Evolutionary conservation across 1,284 basidiomycete species (phyloP).

Genomic region (Laetiporus sulphureus): DNA sequence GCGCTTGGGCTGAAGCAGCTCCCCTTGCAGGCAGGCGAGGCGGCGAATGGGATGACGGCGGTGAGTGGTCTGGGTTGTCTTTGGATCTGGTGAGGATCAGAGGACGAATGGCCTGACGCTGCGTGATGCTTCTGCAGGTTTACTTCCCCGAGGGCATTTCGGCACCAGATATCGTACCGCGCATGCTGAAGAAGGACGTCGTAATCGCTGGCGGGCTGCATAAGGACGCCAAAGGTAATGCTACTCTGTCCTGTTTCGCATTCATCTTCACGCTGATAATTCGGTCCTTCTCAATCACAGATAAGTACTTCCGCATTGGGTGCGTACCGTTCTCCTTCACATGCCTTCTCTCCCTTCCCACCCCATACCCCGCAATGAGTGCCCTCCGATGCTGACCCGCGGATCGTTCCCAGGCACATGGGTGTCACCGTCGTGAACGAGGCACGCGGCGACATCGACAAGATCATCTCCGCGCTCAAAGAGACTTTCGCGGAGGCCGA

Average conservation of each 20-base stretch:
- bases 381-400: background rate
- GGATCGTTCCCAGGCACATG: conserved; percentile 64
- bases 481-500: conserved; percentile 51
- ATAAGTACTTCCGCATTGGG: conserved; percentile 80
- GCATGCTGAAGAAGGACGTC: conserved; percentile 63
- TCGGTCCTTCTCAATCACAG: too few relatives aligned
- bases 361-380: too few relatives aligned
- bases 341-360: background rate
- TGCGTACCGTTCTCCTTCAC: conserved; percentile 20
- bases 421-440: conserved; percentile 75
- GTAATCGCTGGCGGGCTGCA: conserved; percentile 90
- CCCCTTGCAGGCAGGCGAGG: conserved; percentile 50
- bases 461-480: conserved; percentile 62
- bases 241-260: too few relatives aligned
- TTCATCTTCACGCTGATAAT: too few relatives aligned
- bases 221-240: conserved; percentile 80
- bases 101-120: too few relatives aligned
- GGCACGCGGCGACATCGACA: conserved; percentile 71
- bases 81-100: too few relatives aligned
- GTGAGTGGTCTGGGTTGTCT: too few relatives aligned
- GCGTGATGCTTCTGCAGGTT: too few relatives aligned
- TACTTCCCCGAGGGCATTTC: conserved; percentile 76
- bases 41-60: conserved; percentile 94
- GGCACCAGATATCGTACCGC: conserved; percentile 71
- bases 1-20: conserved; percentile 74